Evolutionary conservation across 2,329 filamentous ascomycete species (phyloP), one percentile per base, ranked within the genome.

Genomic region (Sordariomycetes sp.): DNA sequence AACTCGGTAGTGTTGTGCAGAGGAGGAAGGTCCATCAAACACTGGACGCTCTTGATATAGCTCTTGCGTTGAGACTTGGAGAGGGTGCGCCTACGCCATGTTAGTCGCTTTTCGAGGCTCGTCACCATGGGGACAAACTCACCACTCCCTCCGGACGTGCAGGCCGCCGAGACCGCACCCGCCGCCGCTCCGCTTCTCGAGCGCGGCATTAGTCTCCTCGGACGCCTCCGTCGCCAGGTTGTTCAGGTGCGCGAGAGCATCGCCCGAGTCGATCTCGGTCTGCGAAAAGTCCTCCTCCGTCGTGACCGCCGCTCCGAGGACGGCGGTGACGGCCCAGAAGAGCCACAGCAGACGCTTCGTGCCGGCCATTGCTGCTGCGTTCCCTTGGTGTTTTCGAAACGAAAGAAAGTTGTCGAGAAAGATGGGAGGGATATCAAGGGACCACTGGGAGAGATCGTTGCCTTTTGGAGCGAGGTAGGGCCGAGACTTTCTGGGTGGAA

Each of bases 11-110:
- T 59, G 22, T 39, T 51, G 34, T 32, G 56, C 50, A 57, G 51
- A 2, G 62, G 59, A 17, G 63, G 60, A 45, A 57, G 61, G 4
- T 36, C 53, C 45, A 61, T 59, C 2, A 65, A 58, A 34, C 64
- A 65, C 32, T 63, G 58, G 35, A 65, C 63, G 1, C 63, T 61
- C 24, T 36, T 34, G 20, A 65, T 63, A 57, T 65, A 65, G 10
- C 57, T 51, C 10, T 67, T 24, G 58, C 62, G 62, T 56, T 63
- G 57, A 10, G 51, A 50, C 5, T 52, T 58, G 32, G 53, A 60
- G 25, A 64, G 55, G 8, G 59, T 60, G 36, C 62, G 60, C 62
- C 62, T 63, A 25, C 7, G 22, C 6, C 8, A 22, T 10, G 45
- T 50, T 22, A 50, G 20, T 20, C 45, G 24, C 10, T 20, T 22